These are phyloP conservation scores for Boletus huronensis DNA, from an alignment of 768 basidiomycete species.

Conservation along the genomic window DNA sequence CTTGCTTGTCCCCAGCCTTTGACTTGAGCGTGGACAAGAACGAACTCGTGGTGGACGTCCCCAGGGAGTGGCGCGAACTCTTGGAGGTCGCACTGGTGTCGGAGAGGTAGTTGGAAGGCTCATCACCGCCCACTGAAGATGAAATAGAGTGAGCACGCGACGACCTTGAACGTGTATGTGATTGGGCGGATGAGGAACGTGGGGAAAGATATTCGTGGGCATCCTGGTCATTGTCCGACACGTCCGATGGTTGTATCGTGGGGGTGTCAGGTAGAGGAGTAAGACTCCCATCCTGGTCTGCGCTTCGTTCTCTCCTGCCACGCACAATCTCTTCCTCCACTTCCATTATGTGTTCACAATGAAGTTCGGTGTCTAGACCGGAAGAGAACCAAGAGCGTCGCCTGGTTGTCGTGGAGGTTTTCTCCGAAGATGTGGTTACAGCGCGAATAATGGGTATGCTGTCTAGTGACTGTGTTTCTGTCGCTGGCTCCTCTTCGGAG, in stretches of 20 bases:
- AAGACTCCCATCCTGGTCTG: slow-evolving; percentile 38
- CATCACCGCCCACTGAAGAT: slow-evolving; percentile 30
- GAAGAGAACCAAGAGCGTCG: slow-evolving; percentile 60
- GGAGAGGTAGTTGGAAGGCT: slow-evolving; percentile 30
- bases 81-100: slow-evolving; percentile 30
- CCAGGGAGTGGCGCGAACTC: slow-evolving; percentile 44
- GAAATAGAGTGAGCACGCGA: slow-evolving; percentile 37
- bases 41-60: slow-evolving; percentile 36
- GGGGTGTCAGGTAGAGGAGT: slow-evolving; percentile 7
- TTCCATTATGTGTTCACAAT: slow-evolving; percentile 16
- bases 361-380: slow-evolving; percentile 38
- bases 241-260: slow-evolving; percentile 4
- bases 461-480: slow-evolving; percentile 25
- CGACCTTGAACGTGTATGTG: slow-evolving; percentile 29
- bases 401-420: slow-evolving; percentile 28
- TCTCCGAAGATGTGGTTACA: slow-evolving; percentile 21
- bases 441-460: slow-evolving; percentile 21
- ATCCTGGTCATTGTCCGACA: slow-evolving; percentile 22
- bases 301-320: slow-evolving; percentile 25
- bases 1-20: slow-evolving; percentile 78
- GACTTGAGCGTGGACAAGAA: slow-evolving; percentile 81
- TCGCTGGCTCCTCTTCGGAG: slow-evolving; percentile 29
- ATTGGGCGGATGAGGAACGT: slow-evolving; percentile 47
- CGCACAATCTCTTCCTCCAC: slow-evolving; percentile 23
- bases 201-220: slow-evolving; percentile 20